Evolutionary conservation across 495 filamentous ascomycete genomes (phyloP).

Genomic region (Trypethelium eluteriae): DNA sequence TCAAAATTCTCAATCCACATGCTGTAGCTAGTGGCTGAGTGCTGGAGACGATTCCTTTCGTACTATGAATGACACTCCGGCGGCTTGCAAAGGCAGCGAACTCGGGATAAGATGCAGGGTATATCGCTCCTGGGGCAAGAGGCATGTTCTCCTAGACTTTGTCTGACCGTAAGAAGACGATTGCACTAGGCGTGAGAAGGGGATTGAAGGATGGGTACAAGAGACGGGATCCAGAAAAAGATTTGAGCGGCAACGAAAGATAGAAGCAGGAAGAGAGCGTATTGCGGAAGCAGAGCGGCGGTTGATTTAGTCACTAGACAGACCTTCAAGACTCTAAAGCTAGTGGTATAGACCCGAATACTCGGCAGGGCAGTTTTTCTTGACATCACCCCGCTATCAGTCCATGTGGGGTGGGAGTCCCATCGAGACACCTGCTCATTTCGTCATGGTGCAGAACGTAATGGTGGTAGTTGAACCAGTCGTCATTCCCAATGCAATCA

Average conservation of each 20-base stretch:
- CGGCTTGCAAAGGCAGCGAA: conserved; percentile 71
- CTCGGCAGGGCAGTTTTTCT: not conserved
- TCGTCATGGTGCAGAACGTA: not conserved
- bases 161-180: conserved; percentile 8
- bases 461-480: not conserved
- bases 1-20: conserved; percentile 75
- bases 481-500: too few relatives aligned
- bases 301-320: too few relatives aligned
- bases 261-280: too few relatives aligned
- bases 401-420: not conserved
- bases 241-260: too few relatives aligned
- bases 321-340: too few relatives aligned
- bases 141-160: conserved; percentile 39
- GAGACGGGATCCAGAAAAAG: not conserved
- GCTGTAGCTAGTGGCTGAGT: conserved; percentile 86
- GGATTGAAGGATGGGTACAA: not conserved
- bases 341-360: not conserved
- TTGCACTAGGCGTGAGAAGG: not conserved
- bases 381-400: not conserved
- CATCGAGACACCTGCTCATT: not conserved
- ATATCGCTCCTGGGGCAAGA: conserved; percentile 53
- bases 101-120: conserved; percentile 52
- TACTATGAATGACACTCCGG: conserved; percentile 86
- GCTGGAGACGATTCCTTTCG: conserved; percentile 84
- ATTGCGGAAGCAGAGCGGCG: too few relatives aligned